Evolutionary conservation across 2,329 filamentous ascomycete genomes (phyloP).

Genomic region (Zymoseptoria brevis): DNA sequence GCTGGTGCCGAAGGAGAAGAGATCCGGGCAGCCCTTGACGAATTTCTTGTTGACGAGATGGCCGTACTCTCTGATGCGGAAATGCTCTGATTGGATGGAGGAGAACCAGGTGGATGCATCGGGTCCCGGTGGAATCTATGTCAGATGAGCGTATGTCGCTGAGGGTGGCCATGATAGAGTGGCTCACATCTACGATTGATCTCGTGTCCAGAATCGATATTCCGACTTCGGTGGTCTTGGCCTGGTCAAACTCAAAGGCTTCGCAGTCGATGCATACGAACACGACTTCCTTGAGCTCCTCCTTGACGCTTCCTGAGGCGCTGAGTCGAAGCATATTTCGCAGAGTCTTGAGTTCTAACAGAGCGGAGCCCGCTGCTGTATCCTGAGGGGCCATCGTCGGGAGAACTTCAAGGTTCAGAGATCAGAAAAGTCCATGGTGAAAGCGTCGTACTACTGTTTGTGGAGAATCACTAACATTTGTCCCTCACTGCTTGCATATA

Average conservation of each 20-base stretch:
- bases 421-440: not conserved
- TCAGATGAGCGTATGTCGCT: not conserved
- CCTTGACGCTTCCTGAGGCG: not conserved
- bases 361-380: not conserved
- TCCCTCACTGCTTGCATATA: not conserved
- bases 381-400: not conserved
- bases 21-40: conserved; percentile 63
- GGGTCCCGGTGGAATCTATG: conserved; percentile 30
- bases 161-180: not conserved
- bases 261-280: conserved; percentile 79
- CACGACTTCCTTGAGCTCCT: conserved; percentile 41
- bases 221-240: conserved; percentile 66
- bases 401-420: not conserved
- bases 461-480: not conserved
- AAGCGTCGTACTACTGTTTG: not conserved
- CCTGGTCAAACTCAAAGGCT: conserved; percentile 60
- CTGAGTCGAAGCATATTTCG: conserved; percentile 6
- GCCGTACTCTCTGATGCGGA: conserved; percentile 63
- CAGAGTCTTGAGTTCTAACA: not conserved
- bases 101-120: conserved; percentile 1
- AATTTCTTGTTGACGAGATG: conserved; percentile 60
- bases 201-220: conserved; percentile 69
- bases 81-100: conserved; percentile 43
- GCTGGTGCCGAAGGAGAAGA: conserved; percentile 64
- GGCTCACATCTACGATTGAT: conserved; percentile 24